Base-by-base conservation (phyloP, 305 asterid genomes). In the Nicotiana rustica region DNA sequence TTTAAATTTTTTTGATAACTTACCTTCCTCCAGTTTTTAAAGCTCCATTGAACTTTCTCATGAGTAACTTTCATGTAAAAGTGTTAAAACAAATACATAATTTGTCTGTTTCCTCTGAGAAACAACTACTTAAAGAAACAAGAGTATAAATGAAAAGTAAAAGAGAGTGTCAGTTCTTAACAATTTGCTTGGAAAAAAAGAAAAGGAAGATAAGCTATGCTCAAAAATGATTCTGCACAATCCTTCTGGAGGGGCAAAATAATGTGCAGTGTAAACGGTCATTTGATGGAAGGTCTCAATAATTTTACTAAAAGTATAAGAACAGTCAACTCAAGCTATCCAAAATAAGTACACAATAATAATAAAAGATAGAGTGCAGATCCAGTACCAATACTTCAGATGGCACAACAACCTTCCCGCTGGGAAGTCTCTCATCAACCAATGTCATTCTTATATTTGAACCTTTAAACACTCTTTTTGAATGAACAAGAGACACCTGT, bases 371-470 rank as follows among this genome's bases (percentile, higher is more conserved):
- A 60, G 78, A 33, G 84, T 64, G 81, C 78, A 77, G 80, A 70
- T 82, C 62, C 66, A 70, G 84, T 91, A 94, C 98, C 98, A 94
- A 86, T 83, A 95, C 89, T 49, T 95, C 99, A 80, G 92, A 83
- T 77, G 91, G 86, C 81, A 92, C 87, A 44, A 93, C 79, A 85
- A 84, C 65, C 62, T 82, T 87, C 86, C 86, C 83, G 18, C 82
- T 86, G 5, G 80, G 68, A 80, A 84, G 88, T 87, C 89, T 90
- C 78, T 91, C 93, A 78, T 91, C 97, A 82, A 90, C 84, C 84
- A 89, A 19, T 64, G 97, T 10, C 97, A 93, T 94, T 71, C 81
- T 87, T 80, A 90, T 90, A 62, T 85, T 82, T 78, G 86, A 86
- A 81, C 87, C 84, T 9, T 59, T 85, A 35, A 65, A 56, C 47